Evolutionary conservation across 2,329 filamentous ascomycete species (phyloP).

Genomic region (Piedraia hortae): DNA sequence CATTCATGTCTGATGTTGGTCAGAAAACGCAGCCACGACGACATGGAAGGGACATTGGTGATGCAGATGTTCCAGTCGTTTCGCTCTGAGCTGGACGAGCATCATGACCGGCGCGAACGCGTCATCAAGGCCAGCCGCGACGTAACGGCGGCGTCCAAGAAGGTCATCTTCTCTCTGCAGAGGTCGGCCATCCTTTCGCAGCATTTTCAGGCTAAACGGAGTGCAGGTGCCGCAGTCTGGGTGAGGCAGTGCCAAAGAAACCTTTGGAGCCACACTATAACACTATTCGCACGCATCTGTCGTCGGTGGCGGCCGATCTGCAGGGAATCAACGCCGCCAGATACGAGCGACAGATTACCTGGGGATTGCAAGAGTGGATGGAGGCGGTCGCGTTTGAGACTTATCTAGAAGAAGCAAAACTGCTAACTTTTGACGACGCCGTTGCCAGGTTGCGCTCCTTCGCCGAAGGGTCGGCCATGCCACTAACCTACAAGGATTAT

Average conservation of each 20-base stretch:
- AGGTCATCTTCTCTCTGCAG: conserved; percentile 77
- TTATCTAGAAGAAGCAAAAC: conserved; percentile 37
- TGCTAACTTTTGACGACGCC: conserved; percentile 32
- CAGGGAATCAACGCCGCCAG: conserved; percentile 55
- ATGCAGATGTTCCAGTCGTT: conserved; percentile 60
- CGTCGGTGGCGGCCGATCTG: conserved; percentile 41
- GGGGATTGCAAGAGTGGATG: conserved; percentile 75
- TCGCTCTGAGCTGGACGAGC: conserved; percentile 68
- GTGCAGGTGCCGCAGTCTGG: too few relatives aligned
- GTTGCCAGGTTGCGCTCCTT: not conserved
- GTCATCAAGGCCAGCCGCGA: conserved; percentile 79
- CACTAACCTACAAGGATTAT: conserved; percentile 59
- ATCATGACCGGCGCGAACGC: conserved; percentile 74
- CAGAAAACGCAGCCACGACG: conserved; percentile 16
- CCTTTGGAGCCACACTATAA: too few relatives aligned
- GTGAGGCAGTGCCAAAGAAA: too few relatives aligned
- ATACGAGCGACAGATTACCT: conserved; percentile 49
- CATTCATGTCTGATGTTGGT: too few relatives aligned
- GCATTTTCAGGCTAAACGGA: too few relatives aligned
- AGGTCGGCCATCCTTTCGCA: conserved; percentile 21
- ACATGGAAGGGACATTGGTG: conserved; percentile 15
- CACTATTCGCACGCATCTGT: conserved; percentile 44
- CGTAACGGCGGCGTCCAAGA: conserved; percentile 84
- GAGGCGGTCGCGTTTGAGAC: conserved; percentile 74
- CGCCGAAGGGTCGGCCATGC: conserved; percentile 22